Base-by-base conservation (phyloP, 805 yeast genomes). In the Kluyveromyces dobzhanskii region DNA sequence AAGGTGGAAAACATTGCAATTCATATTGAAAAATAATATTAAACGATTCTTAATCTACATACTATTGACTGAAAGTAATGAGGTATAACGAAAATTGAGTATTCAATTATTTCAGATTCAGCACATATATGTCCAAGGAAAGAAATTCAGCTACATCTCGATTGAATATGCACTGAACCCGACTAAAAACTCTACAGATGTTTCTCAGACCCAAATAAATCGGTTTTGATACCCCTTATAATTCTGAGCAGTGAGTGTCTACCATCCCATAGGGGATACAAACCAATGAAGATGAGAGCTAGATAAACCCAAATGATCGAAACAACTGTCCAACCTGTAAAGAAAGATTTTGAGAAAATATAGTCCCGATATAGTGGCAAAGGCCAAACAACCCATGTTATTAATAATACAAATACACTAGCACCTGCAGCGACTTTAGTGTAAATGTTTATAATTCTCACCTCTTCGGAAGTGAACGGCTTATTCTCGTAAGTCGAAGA, bases 311-410 rank as follows among this genome's bases (percentile, higher is more conserved):
- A 67, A 12, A 67, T 42, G 31, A 66, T 48, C 5, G 62, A 52
- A 21, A 68, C 65, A 11, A 61, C 58, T 21, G 62, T 57, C 46
- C 59, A 67, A 3, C 71, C 70, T 25, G 52, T 49, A 45, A 64
- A 67, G 42, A 61, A 67, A 4, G 56, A 41, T 35, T 53, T 58
- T 17, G 59, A 45, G 53, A 66, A 68, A 21, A 66, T 57, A 49
- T 61, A 68, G n/a, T 68, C 62, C 30, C 67, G 59, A 45, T 66
- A 67, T 17, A 67, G 49, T 17, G 71, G 69, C 35, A 67, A 53
- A 28, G 72, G 71, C 64, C 66, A 62, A n/a, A 63, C 38, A 1
- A 64, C 65, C 65, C 66, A 62, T 3, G 66, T 61, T 4, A 64
- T 31, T n/a, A 61, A 40, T 5, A 61, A 42, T n/a, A 50, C 47